A percentile compares a stretch with the other conserved stretches of the same genome.
Evolutionary conservation across 352 stramenopile genomes (phyloP).

Genomic region (Phytophthora citrophthora): DNA sequence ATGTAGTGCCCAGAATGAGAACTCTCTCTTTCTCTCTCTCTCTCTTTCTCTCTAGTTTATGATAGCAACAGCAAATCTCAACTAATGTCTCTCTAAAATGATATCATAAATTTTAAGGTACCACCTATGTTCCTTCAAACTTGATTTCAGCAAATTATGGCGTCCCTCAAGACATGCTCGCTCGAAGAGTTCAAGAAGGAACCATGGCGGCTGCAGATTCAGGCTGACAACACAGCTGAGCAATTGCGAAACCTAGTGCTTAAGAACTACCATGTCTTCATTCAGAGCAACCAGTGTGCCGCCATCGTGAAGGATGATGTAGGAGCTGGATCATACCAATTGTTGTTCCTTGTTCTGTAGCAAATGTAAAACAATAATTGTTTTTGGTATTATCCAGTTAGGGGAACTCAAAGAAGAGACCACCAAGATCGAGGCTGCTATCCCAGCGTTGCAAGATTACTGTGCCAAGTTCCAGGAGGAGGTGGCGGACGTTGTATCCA

Average conservation of each 20-base stretch:
- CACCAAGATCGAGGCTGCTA: conserved; percentile 43
- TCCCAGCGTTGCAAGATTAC: conserved; percentile 66
- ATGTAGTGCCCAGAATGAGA: too few species aligned
- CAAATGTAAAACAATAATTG: conserved; percentile 12
- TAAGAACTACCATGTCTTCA: conserved; percentile 92
- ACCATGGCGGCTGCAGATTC: conserved; percentile 80
- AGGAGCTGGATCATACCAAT: conserved; percentile 4
- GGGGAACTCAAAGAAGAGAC: conserved; percentile 77
- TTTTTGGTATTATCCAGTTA: conserved; percentile 39
- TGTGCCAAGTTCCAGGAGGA: conserved; percentile 63
- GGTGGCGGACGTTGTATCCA: conserved; percentile 59
- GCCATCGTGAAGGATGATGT: conserved; percentile 83
- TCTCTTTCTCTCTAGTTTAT: too few species aligned
- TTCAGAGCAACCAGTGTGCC: conserved; percentile 90
- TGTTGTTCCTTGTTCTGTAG: not conserved
- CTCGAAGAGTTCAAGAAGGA: conserved; percentile 89
- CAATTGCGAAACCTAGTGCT: conserved; percentile 83
- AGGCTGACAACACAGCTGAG: conserved; percentile 78
- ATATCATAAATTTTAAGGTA: too few species aligned
- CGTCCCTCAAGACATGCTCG: conserved; percentile 58
- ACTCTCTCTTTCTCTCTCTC: too few species aligned
- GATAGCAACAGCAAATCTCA: too few species aligned
- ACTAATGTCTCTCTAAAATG: too few species aligned
- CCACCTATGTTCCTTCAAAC: too few species aligned
- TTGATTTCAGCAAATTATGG: not conserved